These are phyloP conservation scores for Neonectria punicea DNA, from an alignment of 2,329 filamentous ascomycete genomes.

Conservation along the genomic window DNA sequence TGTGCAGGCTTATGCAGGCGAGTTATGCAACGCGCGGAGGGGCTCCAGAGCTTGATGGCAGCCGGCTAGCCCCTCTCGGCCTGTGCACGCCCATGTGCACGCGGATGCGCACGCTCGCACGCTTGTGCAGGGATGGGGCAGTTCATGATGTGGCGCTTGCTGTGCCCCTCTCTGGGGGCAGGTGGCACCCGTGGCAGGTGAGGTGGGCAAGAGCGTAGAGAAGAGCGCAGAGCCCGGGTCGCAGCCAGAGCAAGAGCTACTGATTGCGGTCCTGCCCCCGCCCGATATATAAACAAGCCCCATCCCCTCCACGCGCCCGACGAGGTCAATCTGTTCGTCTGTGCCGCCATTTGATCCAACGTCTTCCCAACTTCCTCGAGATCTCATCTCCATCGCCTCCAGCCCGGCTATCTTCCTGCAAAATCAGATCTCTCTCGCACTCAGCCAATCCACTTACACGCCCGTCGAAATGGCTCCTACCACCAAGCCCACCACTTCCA, in stretches of 20 bases:
- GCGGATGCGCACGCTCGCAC: conserved; percentile 27
- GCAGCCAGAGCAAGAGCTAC: conserved; percentile 49
- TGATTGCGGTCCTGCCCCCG: conserved; percentile 67
- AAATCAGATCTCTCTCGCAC: conserved; percentile 27
- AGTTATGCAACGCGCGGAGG: conserved; percentile 28
- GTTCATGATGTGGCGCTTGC: conserved; percentile 40
- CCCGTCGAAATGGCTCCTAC: conserved; percentile 66
- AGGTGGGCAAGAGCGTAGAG: conserved; percentile 33
- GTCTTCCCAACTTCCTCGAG: conserved; percentile 32
- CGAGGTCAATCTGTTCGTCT: conserved; percentile 51
- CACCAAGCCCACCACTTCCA: conserved; percentile 56
- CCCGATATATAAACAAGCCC: conserved; percentile 71
- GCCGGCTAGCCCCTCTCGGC: conserved; percentile 19
- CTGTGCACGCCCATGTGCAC: conserved; percentile 37
- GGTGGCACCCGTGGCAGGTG: conserved; percentile 40
- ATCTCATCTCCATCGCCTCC: conserved; percentile 36
- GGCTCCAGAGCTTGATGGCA: conserved; percentile 14
- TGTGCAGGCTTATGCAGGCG: conserved; percentile 4
- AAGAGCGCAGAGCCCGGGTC: conserved; percentile 20
- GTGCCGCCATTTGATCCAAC: conserved; percentile 47
- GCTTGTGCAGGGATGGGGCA: conserved; percentile 29
- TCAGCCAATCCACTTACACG: conserved; percentile 38
- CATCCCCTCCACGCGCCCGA: conserved; percentile 63
- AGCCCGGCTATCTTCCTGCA: conserved; percentile 39
- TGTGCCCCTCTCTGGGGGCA: conserved; percentile 38